phyloP scores from a whole-genome alignment of 2,329 filamentous ascomycete genomes.

The Fusarium multiceps region DNA sequence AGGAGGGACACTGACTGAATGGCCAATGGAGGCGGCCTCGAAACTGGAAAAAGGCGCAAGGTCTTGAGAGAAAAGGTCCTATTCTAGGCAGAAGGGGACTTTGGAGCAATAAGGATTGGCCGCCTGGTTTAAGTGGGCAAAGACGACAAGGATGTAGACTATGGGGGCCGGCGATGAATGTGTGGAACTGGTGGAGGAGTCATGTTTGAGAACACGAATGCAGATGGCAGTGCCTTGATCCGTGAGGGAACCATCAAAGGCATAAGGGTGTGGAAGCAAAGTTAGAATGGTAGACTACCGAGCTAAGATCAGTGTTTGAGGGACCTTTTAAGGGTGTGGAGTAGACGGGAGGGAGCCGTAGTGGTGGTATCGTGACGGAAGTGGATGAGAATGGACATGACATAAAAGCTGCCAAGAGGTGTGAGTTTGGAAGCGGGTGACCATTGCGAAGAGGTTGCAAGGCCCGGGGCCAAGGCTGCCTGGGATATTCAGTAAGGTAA shows the following conservation, averaged over 20 bases:
- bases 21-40: slow-evolving; percentile 24
- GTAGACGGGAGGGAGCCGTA: slow-evolving; percentile 28
- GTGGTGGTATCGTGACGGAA: slow-evolving; percentile 32
- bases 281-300: slow-evolving; percentile 17
- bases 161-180: slow-evolving; percentile 18
- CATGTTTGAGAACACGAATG: slow-evolving; percentile 25
- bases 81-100: slow-evolving; percentile 39
- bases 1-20: slow-evolving; percentile 19
- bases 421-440: slow-evolving; percentile 31
- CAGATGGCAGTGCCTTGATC: slow-evolving; percentile 28
- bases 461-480: slow-evolving; percentile 9
- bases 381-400: slow-evolving; percentile 20
- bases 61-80: slow-evolving; percentile 26
- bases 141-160: slow-evolving; percentile 22
- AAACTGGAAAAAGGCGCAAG: slow-evolving; percentile 26
- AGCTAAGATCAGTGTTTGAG: slow-evolving; percentile 19
- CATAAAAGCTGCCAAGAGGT: slow-evolving; percentile 26
- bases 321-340: slow-evolving; percentile 22
- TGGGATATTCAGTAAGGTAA: slow-evolving; percentile 5
- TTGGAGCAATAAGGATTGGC: slow-evolving; percentile 30
- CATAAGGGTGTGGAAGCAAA: slow-evolving; percentile 20
- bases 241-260: not conserved
- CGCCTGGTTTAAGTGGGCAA: slow-evolving; percentile 29
- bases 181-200: slow-evolving; percentile 30
- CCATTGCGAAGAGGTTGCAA: slow-evolving; percentile 34